Base-by-base conservation (phyloP, 768 basidiomycete genomes). In the Termitomyces sp. region DNA sequence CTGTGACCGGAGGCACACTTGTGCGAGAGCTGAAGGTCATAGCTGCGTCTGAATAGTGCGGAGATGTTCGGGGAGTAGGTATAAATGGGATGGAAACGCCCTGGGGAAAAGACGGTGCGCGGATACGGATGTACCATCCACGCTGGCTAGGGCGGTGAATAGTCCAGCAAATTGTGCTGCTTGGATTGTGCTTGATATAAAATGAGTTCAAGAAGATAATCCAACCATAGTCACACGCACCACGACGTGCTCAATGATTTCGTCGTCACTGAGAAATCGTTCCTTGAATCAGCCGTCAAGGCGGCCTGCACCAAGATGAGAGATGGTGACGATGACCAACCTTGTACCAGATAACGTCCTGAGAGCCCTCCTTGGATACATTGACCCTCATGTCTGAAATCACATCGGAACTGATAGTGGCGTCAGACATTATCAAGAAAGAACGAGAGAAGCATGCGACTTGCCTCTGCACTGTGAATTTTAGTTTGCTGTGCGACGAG, bases 61-160 rank as follows among this genome's bases (percentile, higher is more conserved):
- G 77, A 0, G 82, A 79, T 30, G 71, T 70, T 28, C 71, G 73
- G 3, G 81, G 71, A 0, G 86, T 73, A 9, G 85, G 83, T 26
- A 76, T 72, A 8, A 87, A 67, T 1, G 83, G 78, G 32, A 87
- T 86, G 61, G 77, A 84, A 12, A 79, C 76, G 3, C 81, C 78
- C 13, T 82, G 85, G 0, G 89, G 87, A 62, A 91, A 92, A 4
- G 77, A 65, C 0, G 91, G 91, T 2, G 88, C 75, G 38, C 88
- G 82, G 28, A 93, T 74, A 44, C 87, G 87, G 60, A 93, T 84
- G 70, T 93, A 93, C 91, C 91, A 93, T 48, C 91, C 91, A 32
- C 87, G 83, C 58, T 85, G 30, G 10, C 55, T 83, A 1, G 91
- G 91, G 5, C 85, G 82, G 68, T 92, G 91, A 30, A 92, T 83